Percentiles rank a stretch among this genome's conserved stretches.
phyloP scores from a whole-genome alignment of 2,329 filamentous ascomycete species.

The Chrysoporthe puriensis region DNA sequence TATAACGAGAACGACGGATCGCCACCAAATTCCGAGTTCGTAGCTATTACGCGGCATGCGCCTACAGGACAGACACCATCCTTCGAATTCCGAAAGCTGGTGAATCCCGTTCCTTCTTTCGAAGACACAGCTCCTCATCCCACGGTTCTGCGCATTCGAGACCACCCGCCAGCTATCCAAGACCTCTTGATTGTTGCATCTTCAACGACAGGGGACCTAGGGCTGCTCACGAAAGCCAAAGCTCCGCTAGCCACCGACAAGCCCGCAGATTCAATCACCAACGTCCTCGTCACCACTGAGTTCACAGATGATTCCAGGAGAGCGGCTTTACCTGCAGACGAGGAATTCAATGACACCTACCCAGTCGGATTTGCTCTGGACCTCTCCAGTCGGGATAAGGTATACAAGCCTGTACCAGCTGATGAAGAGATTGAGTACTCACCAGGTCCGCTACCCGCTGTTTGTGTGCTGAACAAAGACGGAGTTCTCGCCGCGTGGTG shows the following conservation, averaged over 20 bases:
- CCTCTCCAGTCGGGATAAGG: slow-evolving; percentile 79
- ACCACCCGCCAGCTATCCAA: slow-evolving; percentile 79
- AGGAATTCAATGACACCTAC: slow-evolving; percentile 68
- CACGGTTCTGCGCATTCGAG: slow-evolving; percentile 74
- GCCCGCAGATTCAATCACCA: slow-evolving; percentile 61
- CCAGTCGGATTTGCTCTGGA: slow-evolving; percentile 82
- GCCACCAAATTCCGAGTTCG: slow-evolving; percentile 70
- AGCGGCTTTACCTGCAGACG: slow-evolving; percentile 73
- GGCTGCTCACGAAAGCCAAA: slow-evolving; percentile 75
- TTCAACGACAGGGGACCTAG: slow-evolving; percentile 78
- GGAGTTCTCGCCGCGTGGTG: slow-evolving; percentile 87
- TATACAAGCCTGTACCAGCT: slow-evolving; percentile 74
- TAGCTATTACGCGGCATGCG: slow-evolving; percentile 73
- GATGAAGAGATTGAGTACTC: slow-evolving; percentile 81
- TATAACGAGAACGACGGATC: slow-evolving; percentile 69
- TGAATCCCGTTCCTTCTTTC: slow-evolving; percentile 75
- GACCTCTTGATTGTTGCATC: slow-evolving; percentile 84
- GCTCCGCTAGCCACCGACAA: slow-evolving; percentile 63
- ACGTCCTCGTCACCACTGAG: slow-evolving; percentile 74
- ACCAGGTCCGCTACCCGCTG: slow-evolving; percentile 76
- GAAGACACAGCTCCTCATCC: slow-evolving; percentile 73
- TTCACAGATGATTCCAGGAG: slow-evolving; percentile 74
- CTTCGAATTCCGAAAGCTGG: slow-evolving; percentile 75
- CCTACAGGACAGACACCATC: slow-evolving; percentile 46
- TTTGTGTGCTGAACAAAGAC: slow-evolving; percentile 87